Percentiles rank a stretch among this genome's conserved stretches.
phyloP scores from a whole-genome alignment of 257 asterid genomes.

The Solanum raphanifolium region DNA sequence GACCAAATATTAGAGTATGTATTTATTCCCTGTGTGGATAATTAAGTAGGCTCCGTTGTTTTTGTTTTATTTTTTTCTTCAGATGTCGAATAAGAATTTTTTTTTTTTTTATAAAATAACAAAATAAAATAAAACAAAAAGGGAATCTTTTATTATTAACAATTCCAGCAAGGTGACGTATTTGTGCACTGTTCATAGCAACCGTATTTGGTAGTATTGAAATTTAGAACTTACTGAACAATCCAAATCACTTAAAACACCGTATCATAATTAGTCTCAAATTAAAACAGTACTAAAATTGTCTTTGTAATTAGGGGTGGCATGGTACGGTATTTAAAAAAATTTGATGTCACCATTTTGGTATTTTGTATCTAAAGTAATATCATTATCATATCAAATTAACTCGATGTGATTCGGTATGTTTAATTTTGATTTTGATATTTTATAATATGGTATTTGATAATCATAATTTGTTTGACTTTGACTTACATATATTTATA shows the following conservation, averaged over 20 bases:
- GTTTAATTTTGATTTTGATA: too few species aligned
- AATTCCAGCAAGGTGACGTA: neutral
- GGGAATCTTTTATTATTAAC: neutral
- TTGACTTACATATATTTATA: too few species aligned
- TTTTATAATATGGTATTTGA: neutral
- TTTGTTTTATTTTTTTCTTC: too few species aligned
- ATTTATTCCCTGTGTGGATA: neutral
- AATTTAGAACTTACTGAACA: neutral
- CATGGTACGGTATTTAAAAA: neutral
- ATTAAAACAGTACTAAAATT: neutral
- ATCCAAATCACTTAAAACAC: neutral
- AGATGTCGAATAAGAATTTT: neutral
- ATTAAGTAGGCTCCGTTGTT: neutral
- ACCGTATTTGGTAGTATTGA: neutral
- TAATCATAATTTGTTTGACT: too few species aligned
- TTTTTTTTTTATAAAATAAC: neutral
- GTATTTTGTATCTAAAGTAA: too few species aligned
- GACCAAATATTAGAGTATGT: neutral
- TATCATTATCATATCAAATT: neutral
- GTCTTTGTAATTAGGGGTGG: neutral
- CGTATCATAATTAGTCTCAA: neutral
- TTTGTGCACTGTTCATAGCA: neutral
- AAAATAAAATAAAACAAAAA: neutral
- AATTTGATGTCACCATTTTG: too few species aligned
- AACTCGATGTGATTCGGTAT: too few species aligned